Conservation (phyloP, 345 rosid species). For the Aquilaria malaccensis region DNA sequence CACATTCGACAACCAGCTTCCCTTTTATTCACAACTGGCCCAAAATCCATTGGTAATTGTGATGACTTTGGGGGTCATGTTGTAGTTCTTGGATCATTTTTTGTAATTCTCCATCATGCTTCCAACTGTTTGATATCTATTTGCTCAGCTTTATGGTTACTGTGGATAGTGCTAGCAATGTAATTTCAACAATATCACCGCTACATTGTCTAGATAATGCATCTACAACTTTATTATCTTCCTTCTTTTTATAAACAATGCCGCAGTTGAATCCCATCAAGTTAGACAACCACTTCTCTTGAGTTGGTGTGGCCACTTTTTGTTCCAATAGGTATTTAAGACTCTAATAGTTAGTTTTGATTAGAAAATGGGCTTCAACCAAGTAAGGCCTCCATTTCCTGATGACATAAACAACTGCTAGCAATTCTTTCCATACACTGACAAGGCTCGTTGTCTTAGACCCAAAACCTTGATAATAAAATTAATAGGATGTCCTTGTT, state of each 20-base stretch:
- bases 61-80: no score
- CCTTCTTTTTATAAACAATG: not conserved
- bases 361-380: not conserved
- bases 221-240: not conserved
- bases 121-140: no score
- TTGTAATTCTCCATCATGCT: no score
- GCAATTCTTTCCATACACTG: not conserved
- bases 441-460: no score
- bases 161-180: no score
- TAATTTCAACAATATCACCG: no score
- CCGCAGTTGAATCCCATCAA: not conserved
- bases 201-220: not conserved
- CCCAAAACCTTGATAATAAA: no score
- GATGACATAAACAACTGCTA: not conserved
- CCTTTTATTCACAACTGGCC: not conserved
- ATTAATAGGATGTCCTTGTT: no score
- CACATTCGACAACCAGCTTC: not conserved
- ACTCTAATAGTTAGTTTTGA: not conserved
- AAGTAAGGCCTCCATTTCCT: not conserved
- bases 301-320: not conserved
- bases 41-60: no score
- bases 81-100: no score
- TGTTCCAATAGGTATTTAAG: not conserved
- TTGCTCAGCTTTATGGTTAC: no score
- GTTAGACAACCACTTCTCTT: not conserved